Base-by-base conservation (phyloP, 495 filamentous ascomycete genomes). In the Penicillium roqueforti region DNA sequence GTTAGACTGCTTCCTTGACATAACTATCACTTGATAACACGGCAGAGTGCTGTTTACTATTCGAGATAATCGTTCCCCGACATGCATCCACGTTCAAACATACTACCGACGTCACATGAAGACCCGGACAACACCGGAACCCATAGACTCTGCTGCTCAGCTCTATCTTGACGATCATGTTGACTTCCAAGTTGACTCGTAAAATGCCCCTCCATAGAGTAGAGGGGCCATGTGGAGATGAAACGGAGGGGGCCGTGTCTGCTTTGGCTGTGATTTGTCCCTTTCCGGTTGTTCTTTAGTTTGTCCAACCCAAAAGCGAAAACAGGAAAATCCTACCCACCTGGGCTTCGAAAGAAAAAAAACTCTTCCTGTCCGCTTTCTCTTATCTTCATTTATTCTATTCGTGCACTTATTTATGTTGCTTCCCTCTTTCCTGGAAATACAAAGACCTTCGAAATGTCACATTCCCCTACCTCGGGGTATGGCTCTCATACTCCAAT, bases 111-210 rank as follows among this genome's bases (percentile, higher is more conserved):
- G 22, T 23, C 6, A 7, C 52, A 50, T 8, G 20, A 32, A 0
- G 32, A 53, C 19, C 42, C 34, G 11, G 31, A 52, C 55, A 40
- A 36, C 60, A 38, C 6, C 44, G 32, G 36, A 36, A 41, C 22
- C 31, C 19, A 52, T 41, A 6, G 53, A 61, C 19, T 51, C 58
- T 4, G 53, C 62, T n/a, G 32, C 61, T 58, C 61, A 68, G 54
- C 70, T 72, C 13, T 68, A 72, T 44, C 74, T 69, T 23, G 71
- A 76, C 44, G 71, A 76, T 40, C 73, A 76, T 49, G 69, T 68
- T 22, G 62, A 66, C 43, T 76, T 76, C 54, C 71, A 8, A 60
- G 32, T 36, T 67, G 64, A 63, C 47, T 73, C 10, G 68, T 68
- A 1, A 57, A 67, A n/a, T n/a, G n/a, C n/a, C n/a, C n/a, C n/a